phyloP scores from a whole-genome alignment of 148 eudicot genomes.

The Selenicereus undatus region DNA sequence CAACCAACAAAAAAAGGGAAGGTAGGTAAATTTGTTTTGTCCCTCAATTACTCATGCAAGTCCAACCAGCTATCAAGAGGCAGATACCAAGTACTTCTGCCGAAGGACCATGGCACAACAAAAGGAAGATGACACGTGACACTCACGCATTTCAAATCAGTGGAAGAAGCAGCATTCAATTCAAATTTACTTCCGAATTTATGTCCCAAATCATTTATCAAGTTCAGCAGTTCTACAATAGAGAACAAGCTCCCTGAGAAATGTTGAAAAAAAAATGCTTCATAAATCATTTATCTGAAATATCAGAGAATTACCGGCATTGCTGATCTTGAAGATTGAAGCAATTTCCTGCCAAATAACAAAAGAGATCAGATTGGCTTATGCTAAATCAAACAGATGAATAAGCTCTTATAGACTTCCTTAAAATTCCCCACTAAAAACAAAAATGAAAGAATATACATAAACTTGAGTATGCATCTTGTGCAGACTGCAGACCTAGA shows the following conservation, averaged over 20 bases:
- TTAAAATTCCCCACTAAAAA: neutral
- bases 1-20: neutral
- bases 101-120: neutral
- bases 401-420: neutral
- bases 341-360: conserved; percentile 18
- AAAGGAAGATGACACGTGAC: neutral
- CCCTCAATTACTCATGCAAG: neutral
- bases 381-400: neutral
- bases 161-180: neutral
- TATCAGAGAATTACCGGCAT: conserved; percentile 17
- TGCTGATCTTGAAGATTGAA: conserved; percentile 17
- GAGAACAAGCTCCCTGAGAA: neutral
- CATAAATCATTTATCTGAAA: neutral
- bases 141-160: neutral
- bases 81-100: too few relatives aligned
- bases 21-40: neutral
- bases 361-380: neutral
- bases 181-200: neutral
- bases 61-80: neutral
- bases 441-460: neutral
- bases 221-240: neutral
- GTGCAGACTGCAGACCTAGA: neutral
- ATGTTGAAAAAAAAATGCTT: neutral
- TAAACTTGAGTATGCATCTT: neutral
- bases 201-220: neutral